These are phyloP conservation scores for Termitomyces sp. DNA, from an alignment of 768 basidiomycete species.

Conservation along the genomic window DNA sequence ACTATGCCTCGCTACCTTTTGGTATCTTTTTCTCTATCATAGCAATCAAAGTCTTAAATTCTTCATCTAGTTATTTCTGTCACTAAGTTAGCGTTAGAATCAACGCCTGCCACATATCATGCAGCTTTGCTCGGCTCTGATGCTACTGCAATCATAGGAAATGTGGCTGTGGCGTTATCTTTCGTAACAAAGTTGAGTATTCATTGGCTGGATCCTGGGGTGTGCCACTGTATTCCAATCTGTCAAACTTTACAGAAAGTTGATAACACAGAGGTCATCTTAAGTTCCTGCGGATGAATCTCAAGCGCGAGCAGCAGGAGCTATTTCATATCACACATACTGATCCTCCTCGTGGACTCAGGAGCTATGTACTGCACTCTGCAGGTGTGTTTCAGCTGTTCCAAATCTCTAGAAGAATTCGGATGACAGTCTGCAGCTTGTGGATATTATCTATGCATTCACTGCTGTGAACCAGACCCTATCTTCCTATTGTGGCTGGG, in stretches of 20 bases:
- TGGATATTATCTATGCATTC: too few species aligned
- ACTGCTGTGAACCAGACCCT: too few species aligned
- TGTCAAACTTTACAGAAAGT: too few species aligned
- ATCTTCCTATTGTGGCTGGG: too few species aligned
- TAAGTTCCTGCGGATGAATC: neutral
- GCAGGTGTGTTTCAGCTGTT: neutral
- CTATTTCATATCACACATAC: neutral
- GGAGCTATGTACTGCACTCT: too few species aligned
- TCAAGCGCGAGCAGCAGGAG: neutral
- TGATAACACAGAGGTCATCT: neutral
- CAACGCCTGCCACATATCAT: neutral
- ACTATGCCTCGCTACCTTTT: too few species aligned
- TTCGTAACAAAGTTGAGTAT: neutral
- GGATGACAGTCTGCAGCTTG: too few species aligned
- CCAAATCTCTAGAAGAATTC: neutral
- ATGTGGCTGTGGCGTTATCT: neutral
- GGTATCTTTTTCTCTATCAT: neutral
- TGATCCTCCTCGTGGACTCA: neutral
- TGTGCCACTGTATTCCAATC: neutral
- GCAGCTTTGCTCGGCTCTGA: too few species aligned
- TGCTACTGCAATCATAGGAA: neutral
- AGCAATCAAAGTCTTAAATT: neutral
- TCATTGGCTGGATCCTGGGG: neutral
- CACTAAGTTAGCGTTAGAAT: neutral
- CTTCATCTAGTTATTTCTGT: neutral